Percentiles rank a stretch among this genome's conserved stretches.
These are phyloP conservation scores for Linnemannia schmuckeri DNA, from an alignment of 192 early-diverging fungal species.

Conservation along the genomic window DNA sequence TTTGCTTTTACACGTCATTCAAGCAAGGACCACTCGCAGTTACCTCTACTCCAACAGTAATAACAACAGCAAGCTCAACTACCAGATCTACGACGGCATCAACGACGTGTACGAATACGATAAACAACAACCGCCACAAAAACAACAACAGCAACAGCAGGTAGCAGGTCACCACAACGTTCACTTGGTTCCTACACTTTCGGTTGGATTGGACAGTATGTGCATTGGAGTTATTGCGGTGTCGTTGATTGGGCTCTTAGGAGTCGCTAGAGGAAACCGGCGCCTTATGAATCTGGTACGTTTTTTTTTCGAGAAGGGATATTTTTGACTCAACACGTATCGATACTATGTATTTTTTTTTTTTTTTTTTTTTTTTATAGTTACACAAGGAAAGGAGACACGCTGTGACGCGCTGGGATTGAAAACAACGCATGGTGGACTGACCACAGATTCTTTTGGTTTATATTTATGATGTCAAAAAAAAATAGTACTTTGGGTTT, in stretches of 20 bases:
- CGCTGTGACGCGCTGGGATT: not conserved
- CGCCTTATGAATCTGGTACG: slow-evolving; percentile 37
- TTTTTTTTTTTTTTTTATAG: not conserved
- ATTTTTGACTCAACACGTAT: too few species aligned
- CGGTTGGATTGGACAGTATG: slow-evolving; percentile 21
- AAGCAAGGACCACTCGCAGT: not conserved
- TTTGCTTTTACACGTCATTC: not conserved
- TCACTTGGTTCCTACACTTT: slow-evolving; percentile 8
- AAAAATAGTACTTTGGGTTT: slow-evolving; percentile 26
- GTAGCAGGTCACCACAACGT: not conserved
- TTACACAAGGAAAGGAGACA: not conserved
- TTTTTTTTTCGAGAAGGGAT: not conserved
- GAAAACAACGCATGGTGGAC: not conserved
- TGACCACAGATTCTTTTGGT: not conserved
- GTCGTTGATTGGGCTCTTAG: slow-evolving; percentile 31
- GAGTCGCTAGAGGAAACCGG: slow-evolving; percentile 16
- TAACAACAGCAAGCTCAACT: not conserved
- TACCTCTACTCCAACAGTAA: not conserved
- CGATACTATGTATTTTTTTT: too few species aligned
- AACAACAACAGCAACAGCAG: not conserved
- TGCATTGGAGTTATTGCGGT: slow-evolving; percentile 16
- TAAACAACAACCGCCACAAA: not conserved
- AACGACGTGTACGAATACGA: not conserved
- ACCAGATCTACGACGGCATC: not conserved
- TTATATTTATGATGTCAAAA: not conserved